Base-by-base conservation (phyloP, 2,329 filamentous ascomycete species). In the Aspergillus sp. region DNA sequence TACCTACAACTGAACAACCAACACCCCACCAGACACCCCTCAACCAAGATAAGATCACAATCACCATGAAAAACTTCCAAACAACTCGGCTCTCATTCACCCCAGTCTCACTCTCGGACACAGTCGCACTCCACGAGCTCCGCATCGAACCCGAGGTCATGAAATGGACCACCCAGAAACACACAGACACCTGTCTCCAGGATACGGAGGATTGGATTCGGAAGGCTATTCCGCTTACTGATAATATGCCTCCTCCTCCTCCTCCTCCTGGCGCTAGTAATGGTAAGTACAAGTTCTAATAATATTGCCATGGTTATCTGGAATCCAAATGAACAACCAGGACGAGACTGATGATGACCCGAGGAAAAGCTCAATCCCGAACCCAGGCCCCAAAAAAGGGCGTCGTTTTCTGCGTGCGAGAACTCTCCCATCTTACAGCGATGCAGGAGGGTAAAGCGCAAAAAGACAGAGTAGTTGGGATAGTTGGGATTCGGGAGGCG, bases 11-110 rank as follows among this genome's bases (percentile, higher is more conserved):
- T 3, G 3, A 31, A 11, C 27, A 8, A 11, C 27, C 27, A 31
- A 9, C 27, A 31, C 3, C 27, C 23, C 1, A 25, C 23, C 23
- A 25, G 23, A 25, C 6, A 25, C 23, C 23, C 6, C 6, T 25
- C 23, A 25, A 7, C 23, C 23, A 7, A 7, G 21, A 21, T 21
- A 3, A 21, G 21, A 21, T 21, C 21, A 21, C 21, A 25, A 25
- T 25, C 9, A 31, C 27, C 27, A 31, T 31, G 27, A 31, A 31
- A 12, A 54, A 8, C 44, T 55, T 60, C 50, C 46, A 49, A 44
- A 62, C 59, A 6, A 7, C 39, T 48, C 61, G 62, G 3, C 49
- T 64, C 3, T 17, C 45, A 21, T 56, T 63, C 33, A 17, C 23
- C 6, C 49, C 55, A 0, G 35, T 63, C 7, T 23, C 33, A 14